Percentiles rank a stretch among this genome's conserved stretches.
Evolutionary conservation across 2,329 filamentous ascomycete species (phyloP).

Genomic region (Pestalotiopsis sp.): DNA sequence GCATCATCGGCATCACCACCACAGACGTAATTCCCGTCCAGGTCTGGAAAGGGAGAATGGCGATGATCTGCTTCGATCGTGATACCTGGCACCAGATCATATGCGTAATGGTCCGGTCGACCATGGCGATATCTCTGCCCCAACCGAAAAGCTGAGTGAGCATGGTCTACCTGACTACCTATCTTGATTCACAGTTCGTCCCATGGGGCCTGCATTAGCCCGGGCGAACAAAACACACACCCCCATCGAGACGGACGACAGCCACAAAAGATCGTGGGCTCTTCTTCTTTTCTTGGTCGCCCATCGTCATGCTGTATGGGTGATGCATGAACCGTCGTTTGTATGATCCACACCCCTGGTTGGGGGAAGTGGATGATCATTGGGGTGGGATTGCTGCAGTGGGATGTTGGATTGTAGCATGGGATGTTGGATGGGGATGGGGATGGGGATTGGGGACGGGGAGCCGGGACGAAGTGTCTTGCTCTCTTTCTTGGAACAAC

Average conservation of each 20-base stretch:
- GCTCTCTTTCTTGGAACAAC: neutral
- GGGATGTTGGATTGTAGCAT: too few relatives aligned
- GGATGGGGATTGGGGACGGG: neutral
- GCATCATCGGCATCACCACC: too few relatives aligned
- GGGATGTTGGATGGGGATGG: too few relatives aligned
- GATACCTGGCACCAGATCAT: too few relatives aligned
- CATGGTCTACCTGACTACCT: neutral
- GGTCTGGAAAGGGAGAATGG: too few relatives aligned
- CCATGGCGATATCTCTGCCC: too few relatives aligned
- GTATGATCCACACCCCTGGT: conserved; percentile 14
- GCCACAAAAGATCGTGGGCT: neutral
- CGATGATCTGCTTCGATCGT: too few relatives aligned
- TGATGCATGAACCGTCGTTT: conserved; percentile 9
- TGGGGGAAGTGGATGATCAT: neutral
- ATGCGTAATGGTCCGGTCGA: too few relatives aligned
- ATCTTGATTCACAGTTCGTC: neutral
- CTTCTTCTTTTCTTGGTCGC: neutral
- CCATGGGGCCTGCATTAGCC: neutral
- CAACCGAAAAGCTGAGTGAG: neutral
- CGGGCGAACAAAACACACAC: neutral
- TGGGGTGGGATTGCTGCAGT: neutral
- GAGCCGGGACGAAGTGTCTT: neutral
- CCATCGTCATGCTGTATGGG: neutral
- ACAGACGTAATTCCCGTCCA: too few relatives aligned
- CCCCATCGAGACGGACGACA: neutral